Evolutionary conservation across 2,329 filamentous ascomycete genomes (phyloP), one percentile per base, ranked within the genome.

Genomic region (Colletotrichum falcatum): DNA sequence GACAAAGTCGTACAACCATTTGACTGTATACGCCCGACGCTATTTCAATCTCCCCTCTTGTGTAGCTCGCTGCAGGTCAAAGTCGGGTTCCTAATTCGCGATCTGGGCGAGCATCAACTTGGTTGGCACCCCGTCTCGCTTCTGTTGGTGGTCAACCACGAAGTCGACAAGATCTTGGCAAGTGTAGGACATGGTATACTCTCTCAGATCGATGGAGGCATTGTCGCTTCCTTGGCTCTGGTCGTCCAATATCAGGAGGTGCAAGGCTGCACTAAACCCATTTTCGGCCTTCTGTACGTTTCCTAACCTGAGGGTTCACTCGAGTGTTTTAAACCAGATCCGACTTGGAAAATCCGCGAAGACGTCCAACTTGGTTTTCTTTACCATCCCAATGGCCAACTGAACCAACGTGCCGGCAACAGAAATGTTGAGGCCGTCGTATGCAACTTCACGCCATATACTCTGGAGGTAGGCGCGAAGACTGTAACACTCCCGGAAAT

Each of bases 1-100:
- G 72, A 87, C 82, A 7, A 87, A 73, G 64, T 86, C 84, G 69
- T 86, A 87, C 0, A 88, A 79, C 84, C 84, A 86, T 68, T 83
- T 85, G 70, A 87, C 85, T 2, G 82, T 85, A 63, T 85, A 87
- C 0, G 76, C 73, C 1, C 83, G 81, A 8, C 85, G 83, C 85
- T 85, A 88, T 11, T 78, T 75, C 4, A 84, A 48, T 28, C 82
- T 76, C 60, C 86, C 74, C 6, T 81, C 75, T 12, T 80, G 75
- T n/a, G 75, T 83, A 0, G 81, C 81, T 2, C 56, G 54, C 61
- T 76, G 71, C 8, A 86, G 75, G 65, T 85, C 72, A 16, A 84
- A 75, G 1, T 74, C 72, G 8, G 83, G 83, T 61, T 84, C 74
- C 85, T 83, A 87, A 39, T 80, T 72, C 0, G 70, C 71, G 18